phyloP scores from a whole-genome alignment of 1,139 yeast species.

The Debaryomycetaceae sp. region DNA sequence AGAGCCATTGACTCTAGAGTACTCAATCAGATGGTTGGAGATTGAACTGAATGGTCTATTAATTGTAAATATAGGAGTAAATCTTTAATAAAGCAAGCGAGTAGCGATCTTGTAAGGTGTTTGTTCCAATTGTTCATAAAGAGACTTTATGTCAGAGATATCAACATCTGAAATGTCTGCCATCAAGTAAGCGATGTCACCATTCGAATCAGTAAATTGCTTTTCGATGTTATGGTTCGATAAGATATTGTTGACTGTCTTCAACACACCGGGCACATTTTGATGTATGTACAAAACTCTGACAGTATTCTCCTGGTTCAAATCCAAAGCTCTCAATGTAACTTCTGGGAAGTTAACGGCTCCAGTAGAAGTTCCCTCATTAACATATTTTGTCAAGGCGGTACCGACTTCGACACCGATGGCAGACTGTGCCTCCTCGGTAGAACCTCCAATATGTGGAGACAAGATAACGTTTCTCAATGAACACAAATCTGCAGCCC shows the following conservation, averaged over 20 bases:
- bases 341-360: conserved; percentile 99
- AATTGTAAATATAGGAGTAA: not conserved
- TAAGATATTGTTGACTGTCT: conserved; percentile 93
- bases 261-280: conserved; percentile 98
- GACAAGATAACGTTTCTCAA: conserved; percentile 88
- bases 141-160: conserved; percentile 73
- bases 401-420: conserved; percentile 94
- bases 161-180: conserved; percentile 93
- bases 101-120: conserved; percentile 92
- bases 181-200: conserved; percentile 96
- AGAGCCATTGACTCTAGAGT: too few species aligned
- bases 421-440: conserved; percentile 98
- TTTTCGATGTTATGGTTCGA: conserved; percentile 95
- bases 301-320: conserved; percentile 84
- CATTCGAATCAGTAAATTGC: conserved; percentile 94
- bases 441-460: conserved; percentile 98
- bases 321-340: conserved; percentile 79
- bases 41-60: too few species aligned
- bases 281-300: conserved; percentile 95
- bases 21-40: too few species aligned
- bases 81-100: conserved; percentile 71
- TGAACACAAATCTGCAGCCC: conserved; percentile 80
- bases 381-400: conserved; percentile 83
- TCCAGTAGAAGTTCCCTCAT: conserved; percentile 94
- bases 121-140: conserved; percentile 82